phyloP scores from a whole-genome alignment of 164 flowering plant genomes.

The Vitis rotundifolia region DNA sequence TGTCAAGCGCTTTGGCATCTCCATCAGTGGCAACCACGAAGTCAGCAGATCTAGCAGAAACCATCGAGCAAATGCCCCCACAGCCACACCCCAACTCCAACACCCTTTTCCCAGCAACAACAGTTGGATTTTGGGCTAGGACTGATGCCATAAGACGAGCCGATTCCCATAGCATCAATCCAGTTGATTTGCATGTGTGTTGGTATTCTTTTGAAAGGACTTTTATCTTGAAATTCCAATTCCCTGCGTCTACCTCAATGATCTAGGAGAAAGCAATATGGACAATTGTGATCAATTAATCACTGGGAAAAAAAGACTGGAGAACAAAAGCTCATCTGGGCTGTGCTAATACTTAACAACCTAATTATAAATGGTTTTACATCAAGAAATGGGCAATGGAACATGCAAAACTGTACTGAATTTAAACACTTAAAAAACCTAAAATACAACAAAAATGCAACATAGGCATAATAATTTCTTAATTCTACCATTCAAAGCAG shows the following conservation, averaged over 20 bases:
- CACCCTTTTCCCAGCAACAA: slow-evolving; percentile 69
- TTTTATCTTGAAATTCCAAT: slow-evolving; percentile 54
- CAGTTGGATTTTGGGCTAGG: slow-evolving; percentile 65
- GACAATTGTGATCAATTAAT: neutral
- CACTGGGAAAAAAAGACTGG: too few relatives aligned
- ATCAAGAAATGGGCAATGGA: too few relatives aligned
- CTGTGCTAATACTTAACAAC: too few relatives aligned
- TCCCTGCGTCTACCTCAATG: slow-evolving; percentile 45
- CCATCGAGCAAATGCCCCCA: slow-evolving; percentile 86
- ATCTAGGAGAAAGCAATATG: slow-evolving; percentile 31
- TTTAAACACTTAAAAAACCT: neutral
- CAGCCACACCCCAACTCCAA: slow-evolving; percentile 91
- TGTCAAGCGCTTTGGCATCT: slow-evolving; percentile 61
- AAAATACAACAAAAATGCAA: neutral
- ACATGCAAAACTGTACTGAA: too few relatives aligned
- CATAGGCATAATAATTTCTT: neutral
- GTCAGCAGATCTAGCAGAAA: slow-evolving; percentile 65
- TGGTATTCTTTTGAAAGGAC: slow-evolving; percentile 73
- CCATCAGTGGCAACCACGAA: slow-evolving; percentile 88
- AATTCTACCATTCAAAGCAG: neutral
- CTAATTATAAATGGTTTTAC: too few relatives aligned
- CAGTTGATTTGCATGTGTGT: slow-evolving; percentile 97
- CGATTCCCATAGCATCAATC: slow-evolving; percentile 97
- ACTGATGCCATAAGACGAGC: slow-evolving; percentile 86
- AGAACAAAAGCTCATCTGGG: too few relatives aligned